Evolutionary conservation across 73 alveolate genomes (phyloP), one percentile per base, ranked within the genome.

Genomic region (Strombidium stylifer): DNA sequence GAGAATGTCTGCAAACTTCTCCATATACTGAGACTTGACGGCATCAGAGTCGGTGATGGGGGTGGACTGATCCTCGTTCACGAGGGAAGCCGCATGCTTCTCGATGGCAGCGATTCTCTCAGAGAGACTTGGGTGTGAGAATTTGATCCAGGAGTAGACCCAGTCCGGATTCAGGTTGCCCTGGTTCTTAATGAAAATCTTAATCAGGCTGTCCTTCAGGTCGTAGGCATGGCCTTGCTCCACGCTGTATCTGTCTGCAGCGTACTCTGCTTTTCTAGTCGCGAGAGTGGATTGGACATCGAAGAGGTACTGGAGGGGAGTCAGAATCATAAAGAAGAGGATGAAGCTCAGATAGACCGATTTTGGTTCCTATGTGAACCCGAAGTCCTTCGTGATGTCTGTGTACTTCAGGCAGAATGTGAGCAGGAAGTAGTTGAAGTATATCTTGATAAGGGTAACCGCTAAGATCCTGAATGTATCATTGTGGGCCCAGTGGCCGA

Each of bases 401-500:
- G 4, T 32, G 42, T 32, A 6, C 10, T 42, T 42, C 14, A 42
- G 54, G 26, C 4, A 4, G 3, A 42, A 19, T 3, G 7, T 5
- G 14, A 42, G 14, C 14, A 18, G 10, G 3, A 6, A 7, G 54
- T 6, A 42, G 25, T 6, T 14, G 30, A 42, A 8, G 54, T 5
- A 4, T 7, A 42, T 6, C 10, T 42, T 42, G 24, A 42, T 6
- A 5, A 42, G 5, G 4, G 54, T 6, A 14, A 42, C 30, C 4
- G 26, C 21, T 19, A 42, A 6, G 24, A 15, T 42, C 14, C 26
- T 18, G 53, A 60, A 23, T 32, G 73, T 55, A 65, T 93, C 97
- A 24, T 68, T 73, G 58, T 65, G 78, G 47, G 65, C 56, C 98
- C 98, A 93, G 74, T 93, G 98, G 31, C 98, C 98, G 12, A 93